Evolutionary conservation across 139 green algal species (phyloP).

Genomic region (Picochlorum sp.): DNA sequence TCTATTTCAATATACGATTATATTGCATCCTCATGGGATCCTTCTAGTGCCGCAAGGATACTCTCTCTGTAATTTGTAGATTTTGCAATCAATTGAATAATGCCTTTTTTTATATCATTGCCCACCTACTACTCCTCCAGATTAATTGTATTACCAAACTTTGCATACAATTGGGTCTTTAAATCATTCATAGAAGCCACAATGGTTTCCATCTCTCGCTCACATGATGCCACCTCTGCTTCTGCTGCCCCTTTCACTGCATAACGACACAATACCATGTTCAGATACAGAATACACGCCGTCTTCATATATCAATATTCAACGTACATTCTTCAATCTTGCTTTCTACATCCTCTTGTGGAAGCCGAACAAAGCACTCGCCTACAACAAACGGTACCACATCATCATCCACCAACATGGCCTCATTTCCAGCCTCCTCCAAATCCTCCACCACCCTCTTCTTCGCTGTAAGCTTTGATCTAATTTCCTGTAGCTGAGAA

Average conservation of each 20-base stretch:
- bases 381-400: conserved; percentile 45
- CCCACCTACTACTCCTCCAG: conserved; percentile 42
- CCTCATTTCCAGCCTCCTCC: conserved; percentile 69
- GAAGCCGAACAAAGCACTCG: conserved; percentile 53
- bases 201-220: conserved; percentile 38
- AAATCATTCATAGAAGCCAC: conserved; percentile 44
- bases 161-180: conserved; percentile 62
- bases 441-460: conserved; percentile 59
- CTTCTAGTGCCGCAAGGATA: too few species aligned
- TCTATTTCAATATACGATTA: too few species aligned
- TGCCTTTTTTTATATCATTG: neutral
- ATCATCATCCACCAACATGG: conserved; percentile 75
- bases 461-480: conserved; percentile 44
- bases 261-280: neutral
- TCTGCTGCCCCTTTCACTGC: conserved; percentile 23
- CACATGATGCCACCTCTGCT: conserved; percentile 20
- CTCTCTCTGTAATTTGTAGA: too few species aligned
- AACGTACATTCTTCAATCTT: conserved; percentile 34
- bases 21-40: too few species aligned
- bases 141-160: conserved; percentile 73
- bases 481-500: conserved; percentile 48
- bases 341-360: conserved; percentile 46
- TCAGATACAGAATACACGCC: neutral
- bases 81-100: too few species aligned
- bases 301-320: neutral